Base-by-base conservation (phyloP, 495 filamentous ascomycete species). In the Saxispiralis lemnorum region DNA sequence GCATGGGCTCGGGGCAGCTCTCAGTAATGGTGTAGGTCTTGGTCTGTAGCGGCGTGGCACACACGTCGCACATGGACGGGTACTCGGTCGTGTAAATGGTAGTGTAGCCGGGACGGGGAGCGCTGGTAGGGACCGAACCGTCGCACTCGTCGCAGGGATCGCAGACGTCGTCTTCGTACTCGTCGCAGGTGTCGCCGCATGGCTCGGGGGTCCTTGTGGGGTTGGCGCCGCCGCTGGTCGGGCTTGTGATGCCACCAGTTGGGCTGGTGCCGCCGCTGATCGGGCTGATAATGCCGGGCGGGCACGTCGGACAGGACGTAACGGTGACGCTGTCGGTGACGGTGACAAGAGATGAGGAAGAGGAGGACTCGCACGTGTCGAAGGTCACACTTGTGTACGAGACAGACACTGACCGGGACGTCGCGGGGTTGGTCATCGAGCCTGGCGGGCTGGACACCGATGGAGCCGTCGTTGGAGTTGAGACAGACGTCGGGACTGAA, bases 21-120 rank as follows among this genome's bases (percentile, higher is more conserved):
- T 66, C 60, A 5, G 53, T 60, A 51, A 68, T 44, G 18, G 66
- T 71, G 54, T 71, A 71, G 4, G 63, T 66, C 19, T 62, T 58
- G 32, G 57, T 43, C 53, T 58, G 60, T 18, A 50, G 43, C 43
- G 59, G 57, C 5, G 64, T 67, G 35, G 60, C 47, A 50, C 62
- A 65, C 16, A 66, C 53, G 0, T 65, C 57, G 51, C 62, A 65
- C 16, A 66, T 53, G 0, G 66, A 59, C 7, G 52, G 51, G 37
- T 59, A 53, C 33, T 53, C 50, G 21, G 64, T 64, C 42, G 59
- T 59, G 51, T 70, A 69, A 40, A 62, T 46, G 6, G 63, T 68
- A 11, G 65, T 66, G 40, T 55, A 38, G 32, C 45, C 46, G 12
- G 50, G 45, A n/a, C n/a, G n/a, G n/a, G n/a, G n/a, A n/a, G n/a